phyloP scores from a whole-genome alignment of 2,329 filamentous ascomycete species.

The Pestalotiopsis sp. region DNA sequence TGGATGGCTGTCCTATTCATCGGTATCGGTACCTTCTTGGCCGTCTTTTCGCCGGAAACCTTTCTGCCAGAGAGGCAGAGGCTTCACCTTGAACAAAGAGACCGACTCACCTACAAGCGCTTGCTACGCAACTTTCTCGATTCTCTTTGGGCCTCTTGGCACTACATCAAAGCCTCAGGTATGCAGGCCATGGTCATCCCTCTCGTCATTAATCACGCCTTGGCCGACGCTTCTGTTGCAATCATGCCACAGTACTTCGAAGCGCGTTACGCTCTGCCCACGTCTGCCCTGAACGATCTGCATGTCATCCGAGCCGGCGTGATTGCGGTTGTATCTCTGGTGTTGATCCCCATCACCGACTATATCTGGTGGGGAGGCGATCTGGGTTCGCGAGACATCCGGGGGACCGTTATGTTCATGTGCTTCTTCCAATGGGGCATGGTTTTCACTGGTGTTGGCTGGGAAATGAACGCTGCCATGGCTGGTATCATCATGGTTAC shows the following conservation, averaged over 20 bases:
- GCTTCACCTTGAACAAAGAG: background rate
- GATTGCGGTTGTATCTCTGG: background rate
- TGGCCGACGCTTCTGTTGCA: background rate
- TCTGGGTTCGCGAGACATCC: background rate
- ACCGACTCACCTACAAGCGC: background rate
- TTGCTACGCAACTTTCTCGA: background rate
- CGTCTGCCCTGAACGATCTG: background rate
- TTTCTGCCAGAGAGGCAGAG: background rate
- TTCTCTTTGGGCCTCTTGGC: slow-evolving; percentile 4
- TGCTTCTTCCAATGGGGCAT: background rate
- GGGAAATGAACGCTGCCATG: background rate
- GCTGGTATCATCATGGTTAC: background rate
- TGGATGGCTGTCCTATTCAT: too few species aligned
- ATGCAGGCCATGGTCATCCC: background rate
- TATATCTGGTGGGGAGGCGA: background rate
- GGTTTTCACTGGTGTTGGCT: background rate
- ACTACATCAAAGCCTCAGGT: background rate
- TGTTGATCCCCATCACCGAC: background rate
- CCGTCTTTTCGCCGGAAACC: too few species aligned
- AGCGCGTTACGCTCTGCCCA: background rate
- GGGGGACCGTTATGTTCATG: background rate
- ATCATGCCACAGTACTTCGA: background rate
- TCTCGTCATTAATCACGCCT: background rate
- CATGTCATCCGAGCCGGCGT: background rate
- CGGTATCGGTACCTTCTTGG: too few species aligned